phyloP scores from a whole-genome alignment of 1,139 yeast genomes.

The Debaryomycetaceae sp. region DNA sequence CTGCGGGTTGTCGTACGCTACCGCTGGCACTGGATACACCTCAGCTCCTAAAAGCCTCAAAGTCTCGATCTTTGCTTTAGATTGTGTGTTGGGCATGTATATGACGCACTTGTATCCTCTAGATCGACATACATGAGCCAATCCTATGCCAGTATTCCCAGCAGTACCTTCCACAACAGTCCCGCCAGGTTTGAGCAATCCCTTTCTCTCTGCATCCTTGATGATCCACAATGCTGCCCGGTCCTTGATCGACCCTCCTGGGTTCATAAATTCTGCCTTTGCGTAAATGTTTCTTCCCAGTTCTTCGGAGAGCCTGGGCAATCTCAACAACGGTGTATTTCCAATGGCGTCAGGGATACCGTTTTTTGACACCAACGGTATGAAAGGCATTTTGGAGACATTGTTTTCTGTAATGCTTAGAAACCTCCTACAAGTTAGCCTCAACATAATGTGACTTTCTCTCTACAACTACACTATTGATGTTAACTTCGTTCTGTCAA shows the following conservation, averaged over 20 bases:
- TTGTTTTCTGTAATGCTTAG: constrained; percentile 20
- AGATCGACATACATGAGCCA: constrained; percentile 83
- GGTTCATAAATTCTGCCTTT: constrained; percentile 90
- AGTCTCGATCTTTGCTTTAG: constrained; percentile 73
- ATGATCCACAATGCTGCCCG: constrained; percentile 81
- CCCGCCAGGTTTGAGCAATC: constrained; percentile 66
- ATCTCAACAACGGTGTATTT: constrained; percentile 74
- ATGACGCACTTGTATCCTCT: constrained; percentile 81
- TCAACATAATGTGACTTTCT: neutral
- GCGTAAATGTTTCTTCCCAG: constrained; percentile 78
- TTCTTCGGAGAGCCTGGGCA: constrained; percentile 58
- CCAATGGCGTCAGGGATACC: constrained; percentile 82
- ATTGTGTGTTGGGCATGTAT: constrained; percentile 88
- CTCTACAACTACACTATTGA: neutral
- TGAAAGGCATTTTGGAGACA: constrained; percentile 36
- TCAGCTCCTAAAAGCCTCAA: constrained; percentile 76
- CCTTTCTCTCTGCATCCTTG: constrained; percentile 74
- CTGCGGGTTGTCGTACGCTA: constrained; percentile 73
- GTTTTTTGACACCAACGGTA: constrained; percentile 57
- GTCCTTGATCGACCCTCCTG: constrained; percentile 92
- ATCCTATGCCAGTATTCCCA: constrained; percentile 82
- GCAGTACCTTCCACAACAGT: constrained; percentile 51
- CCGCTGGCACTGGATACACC: constrained; percentile 89
- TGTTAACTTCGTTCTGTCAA: neutral
- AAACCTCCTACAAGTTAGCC: constrained; percentile 10